Conservation (phyloP, 140 eudicot species). For the Stevia rebaudiana region DNA sequence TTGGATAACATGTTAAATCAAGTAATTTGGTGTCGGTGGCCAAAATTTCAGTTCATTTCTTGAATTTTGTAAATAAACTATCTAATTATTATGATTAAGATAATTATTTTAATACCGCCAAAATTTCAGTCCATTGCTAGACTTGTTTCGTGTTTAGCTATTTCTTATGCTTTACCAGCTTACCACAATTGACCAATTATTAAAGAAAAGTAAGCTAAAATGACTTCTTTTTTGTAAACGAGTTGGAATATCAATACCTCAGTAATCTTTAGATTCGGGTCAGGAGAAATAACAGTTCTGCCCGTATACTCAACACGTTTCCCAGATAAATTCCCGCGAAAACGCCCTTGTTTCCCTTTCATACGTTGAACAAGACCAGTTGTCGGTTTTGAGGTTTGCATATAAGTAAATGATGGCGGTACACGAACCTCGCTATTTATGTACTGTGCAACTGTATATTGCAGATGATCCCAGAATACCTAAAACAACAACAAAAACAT, state of each 20-base stretch:
- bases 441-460: constrained; percentile 67
- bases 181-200: not conserved
- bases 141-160: not conserved
- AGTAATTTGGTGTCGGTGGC: not conserved
- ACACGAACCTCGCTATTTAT: constrained; percentile 87
- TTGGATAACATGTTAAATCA: not conserved
- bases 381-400: constrained; percentile 33
- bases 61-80: not conserved
- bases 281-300: constrained; percentile 95
- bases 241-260: constrained; percentile 43
- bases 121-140: too few relatives aligned
- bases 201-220: not conserved
- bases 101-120: not conserved
- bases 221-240: not conserved
- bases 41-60: not conserved
- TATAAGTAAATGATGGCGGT: constrained; percentile 14
- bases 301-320: constrained; percentile 98
- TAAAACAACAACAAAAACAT: constrained; percentile 15
- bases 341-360: constrained; percentile 94
- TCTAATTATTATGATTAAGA: not conserved
- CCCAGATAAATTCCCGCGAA: constrained; percentile 82
- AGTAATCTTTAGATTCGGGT: constrained; percentile 85
- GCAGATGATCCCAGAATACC: constrained; percentile 64
- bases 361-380: constrained; percentile 90
- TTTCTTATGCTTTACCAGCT: not conserved